Evolutionary conservation across 2,329 filamentous ascomycete genomes (phyloP).

Genomic region (Fusarium longipes): DNA sequence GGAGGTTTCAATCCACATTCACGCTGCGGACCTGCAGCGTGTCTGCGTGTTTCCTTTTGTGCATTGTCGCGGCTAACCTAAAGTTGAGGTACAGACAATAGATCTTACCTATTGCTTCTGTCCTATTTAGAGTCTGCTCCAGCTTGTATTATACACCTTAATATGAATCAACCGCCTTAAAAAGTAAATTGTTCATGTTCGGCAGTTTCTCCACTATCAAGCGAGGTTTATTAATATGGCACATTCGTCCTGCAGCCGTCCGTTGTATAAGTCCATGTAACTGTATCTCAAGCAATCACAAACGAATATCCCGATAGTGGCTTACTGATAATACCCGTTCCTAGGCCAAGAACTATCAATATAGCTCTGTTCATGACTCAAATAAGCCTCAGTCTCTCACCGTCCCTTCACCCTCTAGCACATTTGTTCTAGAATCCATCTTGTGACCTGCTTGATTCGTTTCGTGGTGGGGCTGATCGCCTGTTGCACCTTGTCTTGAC

Average conservation of each 20-base stretch:
- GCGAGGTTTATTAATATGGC: not conserved
- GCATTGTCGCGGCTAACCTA: conserved; percentile 6
- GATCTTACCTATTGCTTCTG: not conserved
- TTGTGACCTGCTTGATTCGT: conserved; percentile 39
- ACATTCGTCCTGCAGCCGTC: not conserved
- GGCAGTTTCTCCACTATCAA: not conserved
- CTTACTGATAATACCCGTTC: too few relatives aligned
- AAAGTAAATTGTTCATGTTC: too few relatives aligned
- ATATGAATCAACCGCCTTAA: not conserved
- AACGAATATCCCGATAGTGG: not conserved
- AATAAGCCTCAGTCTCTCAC: conserved; percentile 17
- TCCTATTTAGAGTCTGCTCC: not conserved
- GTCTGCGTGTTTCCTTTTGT: conserved; percentile 10
- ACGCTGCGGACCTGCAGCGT: conserved; percentile 15
- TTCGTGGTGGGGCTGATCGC: conserved; percentile 38
- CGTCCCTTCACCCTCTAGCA: conserved; percentile 24
- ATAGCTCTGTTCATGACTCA: not conserved
- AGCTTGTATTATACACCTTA: not conserved
- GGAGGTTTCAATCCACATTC: conserved; percentile 10
- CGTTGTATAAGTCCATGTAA: not conserved
- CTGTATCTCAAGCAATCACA: not conserved
- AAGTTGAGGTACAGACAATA: not conserved
- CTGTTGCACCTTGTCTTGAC: conserved; percentile 35
- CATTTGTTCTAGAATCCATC: conserved; percentile 27
- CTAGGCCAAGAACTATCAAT: not conserved